Conservation (phyloP, 257 asterid species). For the Rhazya stricta region DNA sequence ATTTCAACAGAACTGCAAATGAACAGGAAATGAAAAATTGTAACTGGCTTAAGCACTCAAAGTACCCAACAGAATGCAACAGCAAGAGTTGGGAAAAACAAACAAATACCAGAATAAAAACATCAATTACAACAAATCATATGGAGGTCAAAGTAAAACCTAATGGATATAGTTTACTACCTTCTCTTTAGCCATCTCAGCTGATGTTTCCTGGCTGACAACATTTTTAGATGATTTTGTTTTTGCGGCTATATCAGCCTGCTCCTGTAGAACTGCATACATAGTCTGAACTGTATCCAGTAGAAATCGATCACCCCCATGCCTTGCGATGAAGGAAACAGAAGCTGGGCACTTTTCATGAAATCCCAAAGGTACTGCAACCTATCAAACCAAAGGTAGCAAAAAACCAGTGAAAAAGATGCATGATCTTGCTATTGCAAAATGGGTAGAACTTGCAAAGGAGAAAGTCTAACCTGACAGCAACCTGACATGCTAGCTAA, state of each 20-base stretch:
- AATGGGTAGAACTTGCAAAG: conserved; percentile 12
- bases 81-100: background rate
- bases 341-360: conserved; percentile 83
- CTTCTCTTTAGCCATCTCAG: conserved; percentile 95
- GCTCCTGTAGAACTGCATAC: conserved; percentile 61
- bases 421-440: background rate
- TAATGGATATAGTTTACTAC: conserved; percentile 27
- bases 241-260: conserved; percentile 43
- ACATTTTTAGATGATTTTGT: conserved; percentile 44
- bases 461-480: conserved; percentile 69
- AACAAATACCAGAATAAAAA: background rate
- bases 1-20: background rate
- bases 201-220: conserved; percentile 59
- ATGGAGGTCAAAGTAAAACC: background rate
- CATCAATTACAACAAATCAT: background rate
- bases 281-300: conserved; percentile 68
- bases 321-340: conserved; percentile 76
- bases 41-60: background rate
- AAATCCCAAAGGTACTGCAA: conserved; percentile 69
- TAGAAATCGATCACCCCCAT: conserved; percentile 87
- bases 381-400: conserved; percentile 38
- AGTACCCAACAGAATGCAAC: background rate
- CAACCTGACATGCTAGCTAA: conserved; percentile 96
- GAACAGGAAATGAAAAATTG: background rate
- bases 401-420: conserved; percentile 2